Conservation (phyloP, 306 rosid species). For the Gillenia trifoliata region DNA sequence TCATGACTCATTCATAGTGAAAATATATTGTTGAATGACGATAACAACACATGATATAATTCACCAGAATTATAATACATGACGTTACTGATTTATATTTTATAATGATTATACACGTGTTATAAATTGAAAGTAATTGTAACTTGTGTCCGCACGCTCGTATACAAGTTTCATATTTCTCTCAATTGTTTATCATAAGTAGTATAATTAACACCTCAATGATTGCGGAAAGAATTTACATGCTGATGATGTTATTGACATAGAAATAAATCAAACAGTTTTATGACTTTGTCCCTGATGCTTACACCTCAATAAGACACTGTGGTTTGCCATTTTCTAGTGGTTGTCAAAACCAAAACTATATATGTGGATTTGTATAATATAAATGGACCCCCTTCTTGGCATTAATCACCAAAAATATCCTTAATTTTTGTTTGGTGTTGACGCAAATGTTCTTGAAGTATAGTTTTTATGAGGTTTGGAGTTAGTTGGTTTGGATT, state of each 20-base stretch:
- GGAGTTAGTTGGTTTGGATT: background rate
- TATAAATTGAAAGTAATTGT: no score
- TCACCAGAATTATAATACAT: no score
- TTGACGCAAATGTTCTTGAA: background rate
- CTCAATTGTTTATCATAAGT: no score
- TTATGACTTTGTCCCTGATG: background rate
- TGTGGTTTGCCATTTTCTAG: background rate
- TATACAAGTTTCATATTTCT: no score
- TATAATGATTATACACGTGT: no score
- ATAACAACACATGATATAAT: no score
- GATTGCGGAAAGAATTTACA: background rate
- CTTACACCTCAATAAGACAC: background rate
- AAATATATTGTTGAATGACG: no score
- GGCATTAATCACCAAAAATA: background rate
- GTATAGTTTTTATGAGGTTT: background rate
- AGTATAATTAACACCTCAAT: background rate
- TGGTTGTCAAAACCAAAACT: slow-evolving; percentile 2
- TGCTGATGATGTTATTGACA: background rate
- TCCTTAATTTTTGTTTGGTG: background rate
- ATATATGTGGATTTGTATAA: background rate
- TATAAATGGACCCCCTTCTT: background rate
- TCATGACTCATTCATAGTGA: no score
- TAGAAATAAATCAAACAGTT: background rate
- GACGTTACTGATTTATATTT: no score
- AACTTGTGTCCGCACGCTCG: no score